Percentiles rank a stretch among this genome's conserved stretches.
phyloP scores from a whole-genome alignment of 2,329 filamentous ascomycete genomes.

The Penicillium sumatraense region DNA sequence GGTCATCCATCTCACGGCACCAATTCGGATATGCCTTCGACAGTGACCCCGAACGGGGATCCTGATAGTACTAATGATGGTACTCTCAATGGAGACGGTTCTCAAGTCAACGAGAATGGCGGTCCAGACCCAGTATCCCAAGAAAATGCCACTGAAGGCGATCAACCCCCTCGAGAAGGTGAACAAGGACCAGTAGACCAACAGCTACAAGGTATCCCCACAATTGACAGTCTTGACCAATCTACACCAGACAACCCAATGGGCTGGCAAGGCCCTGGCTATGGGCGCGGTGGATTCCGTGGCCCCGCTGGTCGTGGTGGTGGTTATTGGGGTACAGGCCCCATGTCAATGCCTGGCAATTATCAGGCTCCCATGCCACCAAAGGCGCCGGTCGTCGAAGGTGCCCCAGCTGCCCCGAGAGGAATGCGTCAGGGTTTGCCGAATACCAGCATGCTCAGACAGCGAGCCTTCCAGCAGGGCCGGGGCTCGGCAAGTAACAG shows the following conservation, averaged over 20 bases:
- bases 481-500: conserved; percentile 26
- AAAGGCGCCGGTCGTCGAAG: conserved; percentile 62
- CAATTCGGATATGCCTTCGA: conserved; percentile 27
- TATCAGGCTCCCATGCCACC: conserved; percentile 40
- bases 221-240: conserved; percentile 27
- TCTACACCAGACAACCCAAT: conserved; percentile 26
- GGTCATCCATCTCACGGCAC: conserved; percentile 38
- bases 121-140: conserved; percentile 15
- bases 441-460: conserved; percentile 75
- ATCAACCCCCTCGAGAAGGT: conserved; percentile 11
- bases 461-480: conserved; percentile 55
- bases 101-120: conserved; percentile 30
- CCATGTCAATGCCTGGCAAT: conserved; percentile 25
- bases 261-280: conserved; percentile 33
- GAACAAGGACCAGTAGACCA: conserved; percentile 6
- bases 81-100: conserved; percentile 26
- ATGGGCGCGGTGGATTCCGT: conserved; percentile 49
- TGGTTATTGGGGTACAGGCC: conserved; percentile 33
- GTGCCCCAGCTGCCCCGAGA: conserved; percentile 88
- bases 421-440: conserved; percentile 90
- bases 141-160: conserved; percentile 18
- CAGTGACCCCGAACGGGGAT: conserved; percentile 32
- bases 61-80: conserved; percentile 35
- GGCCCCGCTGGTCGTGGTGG: conserved; percentile 47
- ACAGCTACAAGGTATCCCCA: conserved; percentile 31